Conservation (phyloP, 2,329 filamentous ascomycete species). For the Madurella mycetomatis region DNA sequence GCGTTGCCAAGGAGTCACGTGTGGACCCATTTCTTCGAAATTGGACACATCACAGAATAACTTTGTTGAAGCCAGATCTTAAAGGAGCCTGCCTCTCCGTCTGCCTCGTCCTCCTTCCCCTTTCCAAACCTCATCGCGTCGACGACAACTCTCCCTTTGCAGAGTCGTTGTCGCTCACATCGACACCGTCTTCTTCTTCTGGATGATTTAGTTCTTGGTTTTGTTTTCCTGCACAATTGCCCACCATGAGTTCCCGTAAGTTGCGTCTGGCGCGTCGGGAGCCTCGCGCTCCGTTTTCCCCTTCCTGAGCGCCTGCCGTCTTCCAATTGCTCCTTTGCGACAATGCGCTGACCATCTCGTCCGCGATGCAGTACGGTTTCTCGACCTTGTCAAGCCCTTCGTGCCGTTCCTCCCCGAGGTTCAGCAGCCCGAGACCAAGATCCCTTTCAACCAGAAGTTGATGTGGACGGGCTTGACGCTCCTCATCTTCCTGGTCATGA, state of each 20-base stretch:
- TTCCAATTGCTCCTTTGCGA: slow-evolving; percentile 10
- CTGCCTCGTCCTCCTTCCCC: slow-evolving; percentile 61
- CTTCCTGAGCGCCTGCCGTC: slow-evolving; percentile 5
- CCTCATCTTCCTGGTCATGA: slow-evolving; percentile 99
- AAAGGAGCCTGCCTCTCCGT: slow-evolving; percentile 23
- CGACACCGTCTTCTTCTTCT: slow-evolving; percentile 29
- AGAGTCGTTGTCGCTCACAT: slow-evolving; percentile 31
- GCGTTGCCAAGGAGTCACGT: slow-evolving; percentile 23
- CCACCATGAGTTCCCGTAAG: slow-evolving; percentile 55
- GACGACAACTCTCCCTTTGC: slow-evolving; percentile 24
- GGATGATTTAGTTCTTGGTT: slow-evolving; percentile 31
- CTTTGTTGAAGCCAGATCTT: slow-evolving; percentile 27
- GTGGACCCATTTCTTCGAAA: slow-evolving; percentile 24
- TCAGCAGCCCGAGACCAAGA: slow-evolving; percentile 95
- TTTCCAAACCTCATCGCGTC: slow-evolving; percentile 26
- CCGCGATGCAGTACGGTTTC: slow-evolving; percentile 75
- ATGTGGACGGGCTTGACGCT: slow-evolving; percentile 94
- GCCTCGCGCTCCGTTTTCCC: background rate
- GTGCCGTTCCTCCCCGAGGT: slow-evolving; percentile 99
- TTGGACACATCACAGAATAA: slow-evolving; percentile 31
- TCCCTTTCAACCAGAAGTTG: slow-evolving; percentile 97
- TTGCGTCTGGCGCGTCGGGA: slow-evolving; percentile 23
- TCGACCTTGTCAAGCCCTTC: slow-evolving; percentile 99
- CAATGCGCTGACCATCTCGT: slow-evolving; percentile 19
- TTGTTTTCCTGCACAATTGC: slow-evolving; percentile 31